phyloP scores from a whole-genome alignment of 371 early-diverging fungal species.

The Apophysomyces variabilis region DNA sequence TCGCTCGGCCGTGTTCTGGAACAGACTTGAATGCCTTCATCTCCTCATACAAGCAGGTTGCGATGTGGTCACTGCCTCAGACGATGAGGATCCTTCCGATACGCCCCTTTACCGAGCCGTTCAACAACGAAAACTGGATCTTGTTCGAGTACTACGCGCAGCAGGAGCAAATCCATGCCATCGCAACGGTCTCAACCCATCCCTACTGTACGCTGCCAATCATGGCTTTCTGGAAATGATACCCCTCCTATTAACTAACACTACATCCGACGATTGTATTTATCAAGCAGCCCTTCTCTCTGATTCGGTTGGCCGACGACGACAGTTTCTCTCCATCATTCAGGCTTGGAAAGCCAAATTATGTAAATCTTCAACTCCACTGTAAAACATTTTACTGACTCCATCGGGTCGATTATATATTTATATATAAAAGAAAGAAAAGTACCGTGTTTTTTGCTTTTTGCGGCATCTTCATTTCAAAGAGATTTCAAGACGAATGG shows the following conservation, averaged over 20 bases:
- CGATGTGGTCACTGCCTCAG: conserved; percentile 15
- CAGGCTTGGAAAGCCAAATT: conserved; percentile 6
- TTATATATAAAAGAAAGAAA: no score
- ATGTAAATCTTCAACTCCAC: background rate
- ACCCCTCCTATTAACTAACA: conserved; percentile 32
- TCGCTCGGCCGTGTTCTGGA: conserved; percentile 37
- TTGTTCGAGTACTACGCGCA: conserved; percentile 35
- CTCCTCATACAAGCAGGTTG: conserved; percentile 29
- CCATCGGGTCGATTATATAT: no score
- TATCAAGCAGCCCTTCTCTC: conserved; percentile 36
- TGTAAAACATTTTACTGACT: background rate
- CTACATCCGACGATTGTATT: conserved; percentile 38
- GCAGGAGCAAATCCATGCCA: conserved; percentile 33
- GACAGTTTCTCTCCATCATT: conserved; percentile 8
- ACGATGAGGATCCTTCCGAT: conserved; percentile 15
- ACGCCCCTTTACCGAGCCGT: conserved; percentile 39
- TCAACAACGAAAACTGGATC: conserved; percentile 51
- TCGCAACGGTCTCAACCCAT: conserved; percentile 34
- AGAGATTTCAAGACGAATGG: no score
- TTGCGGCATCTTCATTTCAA: no score
- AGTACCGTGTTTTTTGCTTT: no score
- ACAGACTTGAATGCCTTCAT: conserved; percentile 39
- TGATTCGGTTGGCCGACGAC: conserved; percentile 24
- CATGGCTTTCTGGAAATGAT: conserved; percentile 52
- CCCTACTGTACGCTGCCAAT: conserved; percentile 45